These are phyloP conservation scores for Balakata baccata DNA, from an alignment of 345 rosid genomes.

Conservation along the genomic window DNA sequence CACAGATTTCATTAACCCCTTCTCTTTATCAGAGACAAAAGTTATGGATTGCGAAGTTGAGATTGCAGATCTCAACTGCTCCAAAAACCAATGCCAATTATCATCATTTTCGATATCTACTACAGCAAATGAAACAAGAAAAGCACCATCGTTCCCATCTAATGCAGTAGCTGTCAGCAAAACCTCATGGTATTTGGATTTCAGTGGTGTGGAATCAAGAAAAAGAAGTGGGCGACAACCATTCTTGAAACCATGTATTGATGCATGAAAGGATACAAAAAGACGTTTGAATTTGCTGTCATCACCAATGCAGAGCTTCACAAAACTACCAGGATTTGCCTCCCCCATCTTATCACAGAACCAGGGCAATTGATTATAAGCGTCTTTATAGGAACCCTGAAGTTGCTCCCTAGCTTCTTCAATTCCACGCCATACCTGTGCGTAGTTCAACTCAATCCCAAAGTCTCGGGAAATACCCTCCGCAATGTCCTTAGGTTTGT, in stretches of 20 bases:
- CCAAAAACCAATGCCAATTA: constrained; percentile 84
- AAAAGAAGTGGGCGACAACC: constrained; percentile 90
- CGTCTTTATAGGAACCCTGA: constrained; percentile 71
- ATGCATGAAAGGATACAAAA: constrained; percentile 64
- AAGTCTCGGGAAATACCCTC: constrained; percentile 59
- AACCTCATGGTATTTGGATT: constrained; percentile 74
- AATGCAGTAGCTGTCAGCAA: constrained; percentile 74
- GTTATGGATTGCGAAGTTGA: constrained; percentile 55
- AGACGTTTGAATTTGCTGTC: constrained; percentile 69
- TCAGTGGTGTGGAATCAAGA: constrained; percentile 64
- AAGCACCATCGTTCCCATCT: constrained; percentile 75
- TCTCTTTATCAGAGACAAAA: constrained; percentile 74
- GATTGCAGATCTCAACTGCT: constrained; percentile 56
- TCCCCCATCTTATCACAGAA: constrained; percentile 58
- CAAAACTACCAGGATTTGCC: constrained; percentile 74
- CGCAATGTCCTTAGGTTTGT: constrained; percentile 75
- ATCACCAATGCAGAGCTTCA: constrained; percentile 48
- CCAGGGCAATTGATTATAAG: constrained; percentile 64
- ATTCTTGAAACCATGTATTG: constrained; percentile 58
- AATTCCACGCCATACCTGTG: constrained; percentile 82
- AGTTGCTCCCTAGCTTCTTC: constrained; percentile 84
- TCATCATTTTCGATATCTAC: constrained; percentile 72
- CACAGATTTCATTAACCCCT: constrained; percentile 54
- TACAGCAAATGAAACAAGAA: constrained; percentile 75
- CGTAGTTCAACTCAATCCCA: constrained; percentile 71